Evolutionary conservation across 352 stramenopile species (phyloP), one percentile per base, ranked within the genome.

Genomic region (Globisporangium iwayamae): DNA sequence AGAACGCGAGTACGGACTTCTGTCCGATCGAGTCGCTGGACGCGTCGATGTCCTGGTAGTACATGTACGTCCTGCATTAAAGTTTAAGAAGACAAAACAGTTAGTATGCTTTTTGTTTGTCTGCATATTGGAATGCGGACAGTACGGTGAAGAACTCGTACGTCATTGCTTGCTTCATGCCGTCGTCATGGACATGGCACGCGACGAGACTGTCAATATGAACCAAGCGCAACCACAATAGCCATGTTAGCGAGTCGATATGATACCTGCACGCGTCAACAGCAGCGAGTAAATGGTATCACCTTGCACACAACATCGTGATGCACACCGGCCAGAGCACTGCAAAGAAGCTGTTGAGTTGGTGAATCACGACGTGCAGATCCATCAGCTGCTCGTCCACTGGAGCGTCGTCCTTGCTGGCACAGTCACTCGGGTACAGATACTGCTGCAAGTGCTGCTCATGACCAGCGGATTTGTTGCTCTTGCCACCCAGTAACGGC

Each of bases 321-420:
- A 84, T 75, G 14, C 70, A 76, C 20, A 96, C 85, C 4, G 85
- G 87, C 75, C 83, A 89, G 3, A 92, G 16, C 57, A 92, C 76
- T 13, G 83, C 83, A 28, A 87, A 87, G 60, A 90, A 90, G 62
- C 81, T 85, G 52, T 90, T 89, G 65, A 92, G 78, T 63, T 90
- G 81, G 34, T 73, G 79, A 55, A 89, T 79, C 38, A 84, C 59
- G 25, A 63, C 34, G 4, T 51, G 60, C 4, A 85, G 65, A 43
- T 83, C 74, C 14, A 76, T 7, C n/a, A 51, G 47, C n/a, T 32
- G 34, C 13, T 75, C 67, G 7, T 63, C 56, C 1, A 43, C 34
- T 6, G 20, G 9, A 22, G 57, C 39, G 13, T 72, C 52, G 11
- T 61, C n/a, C 11, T 54, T 18, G 4, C 13, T 55, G 34, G 43